These are phyloP conservation scores for Fusarium oligoseptatum DNA, from an alignment of 2,329 filamentous ascomycete genomes.

Conservation along the genomic window DNA sequence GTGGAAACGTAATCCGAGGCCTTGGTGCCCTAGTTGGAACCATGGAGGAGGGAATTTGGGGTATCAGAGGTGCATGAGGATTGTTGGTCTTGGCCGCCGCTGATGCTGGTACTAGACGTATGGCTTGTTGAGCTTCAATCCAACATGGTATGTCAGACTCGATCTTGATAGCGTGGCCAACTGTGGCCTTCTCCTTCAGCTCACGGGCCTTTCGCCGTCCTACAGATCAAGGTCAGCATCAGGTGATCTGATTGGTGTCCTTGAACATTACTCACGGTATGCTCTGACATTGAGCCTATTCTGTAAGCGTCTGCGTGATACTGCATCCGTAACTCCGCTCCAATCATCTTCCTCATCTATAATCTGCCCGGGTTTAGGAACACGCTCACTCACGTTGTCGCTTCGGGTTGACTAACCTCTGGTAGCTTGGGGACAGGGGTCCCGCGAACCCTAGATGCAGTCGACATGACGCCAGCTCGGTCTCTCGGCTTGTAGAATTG, in stretches of 20 bases:
- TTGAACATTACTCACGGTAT: background rate
- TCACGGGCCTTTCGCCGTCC: background rate
- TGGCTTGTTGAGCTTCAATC: background rate
- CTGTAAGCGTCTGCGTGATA: background rate
- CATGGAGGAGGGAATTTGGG: background rate
- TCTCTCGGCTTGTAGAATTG: accelerated
- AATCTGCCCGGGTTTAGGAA: background rate
- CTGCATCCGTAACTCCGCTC: constrained; percentile 4
- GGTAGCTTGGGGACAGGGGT: background rate
- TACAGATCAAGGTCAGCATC: background rate
- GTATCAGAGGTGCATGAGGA: background rate
- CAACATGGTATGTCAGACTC: background rate
- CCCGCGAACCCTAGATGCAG: background rate
- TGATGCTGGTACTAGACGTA: background rate
- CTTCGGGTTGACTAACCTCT: background rate
- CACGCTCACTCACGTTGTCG: background rate
- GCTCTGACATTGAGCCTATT: constrained; percentile 6
- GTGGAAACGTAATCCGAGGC: background rate
- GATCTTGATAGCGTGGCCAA: background rate
- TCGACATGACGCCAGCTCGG: background rate
- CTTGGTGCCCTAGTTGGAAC: background rate
- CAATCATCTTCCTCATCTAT: constrained; percentile 1
- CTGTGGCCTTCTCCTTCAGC: background rate
- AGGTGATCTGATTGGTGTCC: too few relatives aligned
- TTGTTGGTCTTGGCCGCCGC: background rate